A percentile compares a stretch with the other conserved stretches of the same genome.
phyloP scores from a whole-genome alignment of 768 basidiomycete species.

The Ramaria rubella region DNA sequence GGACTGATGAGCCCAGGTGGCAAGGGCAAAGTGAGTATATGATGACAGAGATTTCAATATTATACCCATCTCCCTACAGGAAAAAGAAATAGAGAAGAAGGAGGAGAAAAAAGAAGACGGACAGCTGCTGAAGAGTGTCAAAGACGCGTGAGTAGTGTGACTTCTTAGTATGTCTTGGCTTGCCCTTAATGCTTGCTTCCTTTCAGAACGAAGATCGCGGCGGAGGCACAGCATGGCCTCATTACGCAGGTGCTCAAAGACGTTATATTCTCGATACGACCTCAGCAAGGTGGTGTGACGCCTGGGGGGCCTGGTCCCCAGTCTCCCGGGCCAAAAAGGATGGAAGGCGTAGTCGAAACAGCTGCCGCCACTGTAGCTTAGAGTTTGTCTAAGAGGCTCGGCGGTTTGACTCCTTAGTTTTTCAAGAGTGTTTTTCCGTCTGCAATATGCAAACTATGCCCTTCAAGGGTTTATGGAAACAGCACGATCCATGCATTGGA shows the following conservation, averaged over 20 bases:
- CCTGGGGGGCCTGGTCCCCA: neutral
- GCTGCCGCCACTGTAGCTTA: neutral
- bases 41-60: neutral
- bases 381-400: too few species aligned
- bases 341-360: slow-evolving; percentile 9
- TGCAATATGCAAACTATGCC: too few species aligned
- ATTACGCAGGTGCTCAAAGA: slow-evolving; percentile 93
- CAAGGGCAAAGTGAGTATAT: slow-evolving; percentile 17
- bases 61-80: neutral
- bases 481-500: too few species aligned
- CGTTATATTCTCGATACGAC: slow-evolving; percentile 68
- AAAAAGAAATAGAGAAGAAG: slow-evolving; percentile 32
- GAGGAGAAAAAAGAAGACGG: slow-evolving; percentile 87
- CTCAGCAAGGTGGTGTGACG: slow-evolving; percentile 16
- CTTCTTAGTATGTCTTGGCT: neutral
- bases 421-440: too few species aligned
- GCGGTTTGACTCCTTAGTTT: too few species aligned
- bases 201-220: slow-evolving; percentile 74
- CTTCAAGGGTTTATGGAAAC: too few species aligned
- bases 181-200: neutral
- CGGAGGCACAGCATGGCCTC: slow-evolving; percentile 89
- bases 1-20: slow-evolving; percentile 17
- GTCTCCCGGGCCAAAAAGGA: neutral
- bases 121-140: slow-evolving; percentile 80
- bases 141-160: slow-evolving; percentile 60